Conservation (phyloP, 164 flowering plant genomes). For the Kingdonia uniflora region DNA sequence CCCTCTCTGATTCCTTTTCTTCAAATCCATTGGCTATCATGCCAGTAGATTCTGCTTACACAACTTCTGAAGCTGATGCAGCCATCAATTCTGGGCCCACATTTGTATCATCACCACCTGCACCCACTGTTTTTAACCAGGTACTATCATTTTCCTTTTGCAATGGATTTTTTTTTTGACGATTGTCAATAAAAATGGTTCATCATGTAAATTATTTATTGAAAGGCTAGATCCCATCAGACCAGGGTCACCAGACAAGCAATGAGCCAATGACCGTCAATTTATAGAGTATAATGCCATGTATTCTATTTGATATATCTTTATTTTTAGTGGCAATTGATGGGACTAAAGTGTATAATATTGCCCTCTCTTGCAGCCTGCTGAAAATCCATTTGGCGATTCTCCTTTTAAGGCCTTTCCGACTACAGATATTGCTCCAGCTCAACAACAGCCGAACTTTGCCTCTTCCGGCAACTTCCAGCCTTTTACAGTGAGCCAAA, state of each 20-base stretch:
- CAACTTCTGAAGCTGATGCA: conserved; percentile 33
- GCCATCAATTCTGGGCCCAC: conserved; percentile 21
- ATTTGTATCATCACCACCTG: conserved; percentile 28
- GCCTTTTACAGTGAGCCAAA: conserved; percentile 17
- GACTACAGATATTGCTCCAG: conserved; percentile 21
- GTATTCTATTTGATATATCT: no score
- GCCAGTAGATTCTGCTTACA: conserved; percentile 26
- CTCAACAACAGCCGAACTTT: conserved; percentile 24
- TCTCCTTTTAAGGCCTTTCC: conserved; percentile 80
- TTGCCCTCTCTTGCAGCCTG: conserved; percentile 34
- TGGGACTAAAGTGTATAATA: background rate
- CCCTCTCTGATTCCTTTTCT: conserved; percentile 50
- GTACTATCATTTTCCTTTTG: conserved; percentile 26
- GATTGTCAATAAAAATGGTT: no score
- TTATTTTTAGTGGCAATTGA: background rate
- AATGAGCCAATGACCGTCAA: no score
- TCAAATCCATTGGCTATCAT: conserved; percentile 53
- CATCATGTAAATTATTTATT: no score
- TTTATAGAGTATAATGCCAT: no score
- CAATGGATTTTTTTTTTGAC: no score
- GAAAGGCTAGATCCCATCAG: no score
- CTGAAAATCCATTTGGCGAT: conserved; percentile 92
- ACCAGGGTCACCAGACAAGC: no score
- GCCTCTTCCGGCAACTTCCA: conserved; percentile 26
- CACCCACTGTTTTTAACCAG: conserved; percentile 36